Evolutionary conservation across 2,329 filamentous ascomycete genomes (phyloP).

Genomic region (Lachnellula willkommii): DNA sequence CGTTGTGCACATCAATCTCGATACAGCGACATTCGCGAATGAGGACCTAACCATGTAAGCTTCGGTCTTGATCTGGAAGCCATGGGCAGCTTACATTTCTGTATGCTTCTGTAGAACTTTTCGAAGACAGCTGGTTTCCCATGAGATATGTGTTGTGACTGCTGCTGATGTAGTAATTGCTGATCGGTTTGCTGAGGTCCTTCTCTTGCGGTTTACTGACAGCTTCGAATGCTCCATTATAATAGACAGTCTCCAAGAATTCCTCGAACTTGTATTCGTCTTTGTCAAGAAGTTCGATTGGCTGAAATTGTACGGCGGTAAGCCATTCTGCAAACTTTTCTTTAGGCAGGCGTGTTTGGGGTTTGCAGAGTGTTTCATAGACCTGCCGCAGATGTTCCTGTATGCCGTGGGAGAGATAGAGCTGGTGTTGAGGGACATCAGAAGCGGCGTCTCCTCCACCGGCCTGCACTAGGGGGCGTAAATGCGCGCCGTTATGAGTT

Average conservation of each 20-base stretch:
- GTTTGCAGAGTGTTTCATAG: conserved; percentile 41
- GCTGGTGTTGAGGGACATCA: conserved; percentile 19
- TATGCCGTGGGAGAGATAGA: conserved; percentile 45
- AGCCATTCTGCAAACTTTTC: conserved; percentile 46
- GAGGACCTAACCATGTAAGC: conserved; percentile 50
- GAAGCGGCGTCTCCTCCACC: conserved; percentile 24
- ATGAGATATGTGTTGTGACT: conserved; percentile 92
- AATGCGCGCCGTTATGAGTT: conserved; percentile 16
- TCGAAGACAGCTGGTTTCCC: conserved; percentile 77
- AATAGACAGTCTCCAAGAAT: conserved; percentile 29
- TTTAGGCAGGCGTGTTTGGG: conserved; percentile 31
- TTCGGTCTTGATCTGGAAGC: conserved; percentile 6
- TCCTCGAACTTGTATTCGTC: conserved; percentile 31
- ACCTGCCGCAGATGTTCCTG: conserved; percentile 44
- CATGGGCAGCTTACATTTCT: conserved; percentile 53
- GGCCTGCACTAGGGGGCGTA: conserved; percentile 20
- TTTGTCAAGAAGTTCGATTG: conserved; percentile 18
- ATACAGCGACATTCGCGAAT: conserved; percentile 78
- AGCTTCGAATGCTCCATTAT: conserved; percentile 27
- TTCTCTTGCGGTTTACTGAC: conserved; percentile 20
- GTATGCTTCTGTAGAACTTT: conserved; percentile 70
- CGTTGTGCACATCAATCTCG: conserved; percentile 94
- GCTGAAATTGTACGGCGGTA: conserved; percentile 39
- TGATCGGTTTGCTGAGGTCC: conserved; percentile 30
- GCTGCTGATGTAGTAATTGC: conserved; percentile 87